These are phyloP conservation scores for Fusarium austroafricanum DNA, from an alignment of 2,329 filamentous ascomycete genomes.

Conservation along the genomic window DNA sequence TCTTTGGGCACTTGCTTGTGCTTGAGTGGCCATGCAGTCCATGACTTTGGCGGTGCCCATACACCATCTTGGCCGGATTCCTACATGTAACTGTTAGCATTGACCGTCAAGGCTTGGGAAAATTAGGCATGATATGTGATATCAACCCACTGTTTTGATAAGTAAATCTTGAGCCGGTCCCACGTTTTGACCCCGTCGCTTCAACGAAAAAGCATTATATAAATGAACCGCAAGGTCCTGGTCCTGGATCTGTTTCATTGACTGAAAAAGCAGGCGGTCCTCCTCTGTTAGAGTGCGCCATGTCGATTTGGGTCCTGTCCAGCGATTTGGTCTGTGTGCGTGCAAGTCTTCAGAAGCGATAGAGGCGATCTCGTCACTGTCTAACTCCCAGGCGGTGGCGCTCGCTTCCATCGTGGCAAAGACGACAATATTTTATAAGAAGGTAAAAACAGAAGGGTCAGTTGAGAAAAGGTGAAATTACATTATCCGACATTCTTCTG, in stretches of 20 bases:
- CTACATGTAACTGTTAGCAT: slow-evolving; percentile 33
- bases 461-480: background rate
- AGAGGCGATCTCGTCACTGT: slow-evolving; percentile 60
- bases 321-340: slow-evolving; percentile 74
- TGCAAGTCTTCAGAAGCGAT: slow-evolving; percentile 61
- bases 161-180: slow-evolving; percentile 46
- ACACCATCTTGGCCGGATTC: slow-evolving; percentile 47
- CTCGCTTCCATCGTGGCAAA: slow-evolving; percentile 37
- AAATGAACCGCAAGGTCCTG: slow-evolving; percentile 80
- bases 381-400: slow-evolving; percentile 54
- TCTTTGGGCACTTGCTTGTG: slow-evolving; percentile 69
- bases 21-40: slow-evolving; percentile 88
- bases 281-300: slow-evolving; percentile 73
- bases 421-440: background rate
- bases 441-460: background rate
- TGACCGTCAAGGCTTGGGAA: background rate
- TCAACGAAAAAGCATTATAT: slow-evolving; percentile 80
- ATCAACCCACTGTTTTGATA: slow-evolving; percentile 45
- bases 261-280: slow-evolving; percentile 71
- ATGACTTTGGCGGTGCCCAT: slow-evolving; percentile 68
- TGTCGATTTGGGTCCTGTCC: slow-evolving; percentile 72
- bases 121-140: too few species aligned
- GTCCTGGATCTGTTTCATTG: slow-evolving; percentile 71
- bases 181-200: slow-evolving; percentile 51
- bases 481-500: background rate